Evolutionary conservation across 2,329 filamentous ascomycete species (phyloP).

Genomic region (Intubia oerlemansii): DNA sequence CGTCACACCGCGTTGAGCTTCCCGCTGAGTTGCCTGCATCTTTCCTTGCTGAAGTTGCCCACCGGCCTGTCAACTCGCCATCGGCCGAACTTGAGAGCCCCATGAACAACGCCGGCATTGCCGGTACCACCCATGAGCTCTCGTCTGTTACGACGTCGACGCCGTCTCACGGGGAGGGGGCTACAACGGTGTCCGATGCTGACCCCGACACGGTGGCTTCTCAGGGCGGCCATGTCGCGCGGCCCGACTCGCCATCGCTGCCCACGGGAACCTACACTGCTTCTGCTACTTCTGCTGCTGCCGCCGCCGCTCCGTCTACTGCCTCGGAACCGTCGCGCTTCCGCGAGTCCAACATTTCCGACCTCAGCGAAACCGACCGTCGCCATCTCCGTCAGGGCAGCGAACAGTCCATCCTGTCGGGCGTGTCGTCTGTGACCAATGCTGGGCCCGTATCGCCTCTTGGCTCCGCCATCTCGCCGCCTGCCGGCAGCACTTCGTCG

Average conservation of each 20-base stretch:
- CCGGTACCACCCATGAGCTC: constrained; percentile 11
- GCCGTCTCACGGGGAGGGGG: too few species aligned
- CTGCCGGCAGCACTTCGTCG: too few species aligned
- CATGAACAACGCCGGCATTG: constrained; percentile 7
- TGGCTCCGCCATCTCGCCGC: neutral
- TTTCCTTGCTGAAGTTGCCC: constrained; percentile 9
- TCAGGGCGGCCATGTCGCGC: constrained; percentile 1
- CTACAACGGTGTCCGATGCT: too few species aligned
- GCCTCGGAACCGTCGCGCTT: constrained; percentile 4
- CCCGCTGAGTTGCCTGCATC: constrained; percentile 17
- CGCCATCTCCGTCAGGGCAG: constrained; percentile 20
- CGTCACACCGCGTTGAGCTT: constrained; percentile 22
- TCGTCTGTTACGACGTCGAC: constrained; percentile 11
- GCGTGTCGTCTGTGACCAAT: constrained; percentile 4
- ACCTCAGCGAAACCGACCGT: constrained; percentile 18
- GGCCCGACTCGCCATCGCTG: constrained; percentile 7
- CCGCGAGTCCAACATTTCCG: constrained; percentile 19
- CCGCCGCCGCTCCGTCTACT: neutral
- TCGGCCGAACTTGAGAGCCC: constrained; percentile 12
- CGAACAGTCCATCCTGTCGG: constrained; percentile 12
- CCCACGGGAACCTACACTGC: too few species aligned
- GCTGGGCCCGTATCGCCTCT: constrained; percentile 4
- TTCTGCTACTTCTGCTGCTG: constrained; percentile 1
- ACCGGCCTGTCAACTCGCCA: constrained; percentile 3
- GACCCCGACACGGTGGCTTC: constrained; percentile 2